Base-by-base conservation (phyloP, 371 early-diverging fungal genomes). In the Syncephalastrum contaminatum region DNA sequence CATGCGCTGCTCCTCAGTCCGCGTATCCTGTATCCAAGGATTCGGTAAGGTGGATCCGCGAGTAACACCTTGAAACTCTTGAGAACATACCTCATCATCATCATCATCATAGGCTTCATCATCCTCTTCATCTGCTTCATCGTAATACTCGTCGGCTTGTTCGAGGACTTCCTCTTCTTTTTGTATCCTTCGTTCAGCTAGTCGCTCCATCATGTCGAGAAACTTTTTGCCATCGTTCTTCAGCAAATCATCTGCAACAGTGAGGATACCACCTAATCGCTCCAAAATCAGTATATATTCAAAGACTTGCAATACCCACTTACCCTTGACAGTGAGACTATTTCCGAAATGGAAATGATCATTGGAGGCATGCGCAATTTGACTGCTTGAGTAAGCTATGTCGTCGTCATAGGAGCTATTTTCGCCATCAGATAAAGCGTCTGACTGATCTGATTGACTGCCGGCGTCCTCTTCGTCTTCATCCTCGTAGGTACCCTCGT, bases 181-280 rank as follows among this genome's bases (percentile, higher is more conserved):
- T 53, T 86, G 86, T 66, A 92, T 86, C 54, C 90, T 85, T 27
- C 89, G 83, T 60, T 92, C 92, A 2, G 95, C 93, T n/a, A 95
- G 75, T 30, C 87, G 87, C 64, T 93, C 94, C 94, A 95, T 93
- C 77, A 93, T 87, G 58, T 93, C 93, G 30, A 95, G 73, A 65
- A 95, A 94, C 70, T 91, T 92, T 61, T 88, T 89, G 44, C 95
- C 92, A 64, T 93, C 93, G 50, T 92, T 91, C 44, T 92, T 90
- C 30, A 90, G 77, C 45, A 92, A 83, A 65, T 93, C 93, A 59
- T 91, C 92, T 1, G 91, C 90, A 20, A 91, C 91, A 5, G 92
- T 90, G 53, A 94, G 79, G 47, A 88, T 83, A 24, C 89, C 90
- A 16, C 87, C 87, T 75, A 55, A 51, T 16, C 20, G 20, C 2